A percentile compares a stretch with the other conserved stretches of the same genome.
Evolutionary conservation across 1,139 yeast species (phyloP).

Genomic region (Trichomonascaceae sp.): DNA sequence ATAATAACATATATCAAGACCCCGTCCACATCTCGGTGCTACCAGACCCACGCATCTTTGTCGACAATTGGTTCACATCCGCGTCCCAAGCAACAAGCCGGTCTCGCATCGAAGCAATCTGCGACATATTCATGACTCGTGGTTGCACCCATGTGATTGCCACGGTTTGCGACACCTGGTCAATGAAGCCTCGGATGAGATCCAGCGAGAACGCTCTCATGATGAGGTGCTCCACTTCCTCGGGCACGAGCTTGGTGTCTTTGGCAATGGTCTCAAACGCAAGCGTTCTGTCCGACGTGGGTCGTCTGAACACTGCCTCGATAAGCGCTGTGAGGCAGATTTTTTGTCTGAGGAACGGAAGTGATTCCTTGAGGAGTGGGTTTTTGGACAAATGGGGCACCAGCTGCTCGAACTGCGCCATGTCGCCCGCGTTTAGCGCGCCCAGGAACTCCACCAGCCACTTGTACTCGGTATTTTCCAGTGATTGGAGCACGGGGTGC

Average conservation of each 20-base stretch:
- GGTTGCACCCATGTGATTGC: constrained; percentile 94
- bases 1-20: constrained; percentile 6
- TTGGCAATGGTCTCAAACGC: constrained; percentile 60
- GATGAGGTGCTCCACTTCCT: constrained; percentile 78
- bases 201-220: constrained; percentile 85
- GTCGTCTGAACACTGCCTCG: constrained; percentile 73
- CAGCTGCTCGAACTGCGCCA: constrained; percentile 44
- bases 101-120: constrained; percentile 61
- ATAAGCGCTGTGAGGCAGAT: constrained; percentile 84
- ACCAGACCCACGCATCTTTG: constrained; percentile 45
- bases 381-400: constrained; percentile 32
- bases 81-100: constrained; percentile 68
- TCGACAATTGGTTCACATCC: constrained; percentile 54
- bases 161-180: constrained; percentile 69
- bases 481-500: constrained; percentile 64
- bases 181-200: constrained; percentile 73
- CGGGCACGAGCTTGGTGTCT: constrained; percentile 53
- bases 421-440: constrained; percentile 68
- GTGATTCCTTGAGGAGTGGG: constrained; percentile 47
- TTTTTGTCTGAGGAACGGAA: constrained; percentile 71
- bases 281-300: constrained; percentile 60
- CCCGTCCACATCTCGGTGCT: constrained; percentile 44
- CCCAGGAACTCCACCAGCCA: constrained; percentile 69
- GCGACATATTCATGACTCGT: constrained; percentile 70
- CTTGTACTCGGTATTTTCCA: constrained; percentile 39